Evolutionary conservation across 2,329 filamentous ascomycete genomes (phyloP).

Genomic region (Thelonectria olida): DNA sequence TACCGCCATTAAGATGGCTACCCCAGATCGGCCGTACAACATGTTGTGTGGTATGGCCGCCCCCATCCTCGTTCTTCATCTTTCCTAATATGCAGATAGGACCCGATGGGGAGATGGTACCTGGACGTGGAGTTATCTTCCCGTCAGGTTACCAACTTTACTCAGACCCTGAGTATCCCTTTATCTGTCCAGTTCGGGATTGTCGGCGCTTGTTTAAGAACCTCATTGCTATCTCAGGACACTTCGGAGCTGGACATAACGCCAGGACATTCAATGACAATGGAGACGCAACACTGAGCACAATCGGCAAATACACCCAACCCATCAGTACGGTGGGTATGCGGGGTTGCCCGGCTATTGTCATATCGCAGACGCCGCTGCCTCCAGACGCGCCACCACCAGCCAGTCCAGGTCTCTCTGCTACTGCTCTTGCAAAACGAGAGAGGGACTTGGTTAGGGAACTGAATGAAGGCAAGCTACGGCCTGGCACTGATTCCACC

Average conservation of each 20-base stretch:
- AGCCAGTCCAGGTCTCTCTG: conserved; percentile 25
- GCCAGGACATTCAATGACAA: conserved; percentile 50
- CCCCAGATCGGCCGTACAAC: conserved; percentile 26
- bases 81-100: conserved; percentile 4
- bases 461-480: neutral
- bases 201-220: conserved; percentile 44
- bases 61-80: neutral
- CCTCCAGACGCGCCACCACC: conserved; percentile 33
- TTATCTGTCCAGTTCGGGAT: conserved; percentile 49
- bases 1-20: conserved; percentile 27
- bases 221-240: conserved; percentile 35
- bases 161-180: conserved; percentile 35
- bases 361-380: conserved; percentile 40
- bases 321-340: neutral
- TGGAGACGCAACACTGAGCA: conserved; percentile 50
- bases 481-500: too few relatives aligned
- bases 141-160: conserved; percentile 45
- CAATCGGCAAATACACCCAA: conserved; percentile 40
- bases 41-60: conserved; percentile 25
- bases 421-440: too few relatives aligned
- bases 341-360: conserved; percentile 39
- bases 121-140: conserved; percentile 43
- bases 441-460: neutral
- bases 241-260: conserved; percentile 39
- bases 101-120: conserved; percentile 5